phyloP scores from a whole-genome alignment of 2,329 filamentous ascomycete species.

The Talaromyces rugulosus region DNA sequence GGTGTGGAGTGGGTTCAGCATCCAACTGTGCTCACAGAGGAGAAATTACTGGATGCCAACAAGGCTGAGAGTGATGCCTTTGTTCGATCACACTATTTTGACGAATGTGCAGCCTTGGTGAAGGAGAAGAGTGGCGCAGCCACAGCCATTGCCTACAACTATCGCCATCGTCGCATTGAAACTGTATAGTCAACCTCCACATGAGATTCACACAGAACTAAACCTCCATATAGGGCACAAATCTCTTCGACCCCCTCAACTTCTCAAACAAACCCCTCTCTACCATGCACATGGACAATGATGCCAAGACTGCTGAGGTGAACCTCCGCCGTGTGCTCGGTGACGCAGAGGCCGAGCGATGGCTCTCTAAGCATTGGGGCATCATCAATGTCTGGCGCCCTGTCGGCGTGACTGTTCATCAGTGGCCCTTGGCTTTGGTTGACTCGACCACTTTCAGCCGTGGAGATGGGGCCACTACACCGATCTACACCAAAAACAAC shows the following conservation, averaged over 20 bases:
- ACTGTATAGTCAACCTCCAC: not conserved
- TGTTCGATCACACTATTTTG: conserved; percentile 1
- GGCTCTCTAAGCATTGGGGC: not conserved
- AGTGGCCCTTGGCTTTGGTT: not conserved
- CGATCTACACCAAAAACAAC: conserved; percentile 1
- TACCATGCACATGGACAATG: conserved; percentile 1
- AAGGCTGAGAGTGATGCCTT: not conserved
- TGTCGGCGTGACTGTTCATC: not conserved
- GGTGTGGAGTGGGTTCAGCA: conserved; percentile 1
- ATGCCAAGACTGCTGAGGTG: conserved; percentile 1
- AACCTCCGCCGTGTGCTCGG: not conserved
- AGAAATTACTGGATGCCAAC: not conserved
- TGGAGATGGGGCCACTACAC: not conserved
- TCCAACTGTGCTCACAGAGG: not conserved
- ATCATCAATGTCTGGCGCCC: conserved; percentile 1
- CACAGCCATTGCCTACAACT: not conserved
- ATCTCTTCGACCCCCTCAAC: not conserved
- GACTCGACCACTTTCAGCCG: not conserved
- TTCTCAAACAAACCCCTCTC: not conserved
- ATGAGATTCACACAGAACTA: not conserved
- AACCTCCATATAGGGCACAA: not conserved
- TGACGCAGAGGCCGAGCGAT: not conserved
- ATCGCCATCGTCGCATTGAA: conserved; percentile 1
- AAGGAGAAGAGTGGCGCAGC: not conserved
- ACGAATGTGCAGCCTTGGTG: not conserved